phyloP scores from a whole-genome alignment of 2,329 filamentous ascomycete species.

The Aspergillus alliaceus region DNA sequence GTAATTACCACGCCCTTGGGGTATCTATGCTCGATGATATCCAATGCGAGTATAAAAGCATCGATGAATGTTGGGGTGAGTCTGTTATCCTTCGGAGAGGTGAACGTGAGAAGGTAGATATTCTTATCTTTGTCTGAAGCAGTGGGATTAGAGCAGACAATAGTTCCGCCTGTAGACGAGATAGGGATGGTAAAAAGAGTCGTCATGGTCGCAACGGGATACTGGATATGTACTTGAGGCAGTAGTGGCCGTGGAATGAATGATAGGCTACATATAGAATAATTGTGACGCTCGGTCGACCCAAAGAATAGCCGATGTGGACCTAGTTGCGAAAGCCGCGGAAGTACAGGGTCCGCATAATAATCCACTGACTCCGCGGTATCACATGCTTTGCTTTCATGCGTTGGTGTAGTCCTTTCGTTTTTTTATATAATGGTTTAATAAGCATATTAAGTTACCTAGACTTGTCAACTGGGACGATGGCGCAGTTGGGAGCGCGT shows the following conservation, averaged over 20 bases:
- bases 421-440: background rate
- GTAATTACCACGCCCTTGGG: constrained; percentile 74
- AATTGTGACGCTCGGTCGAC: too few relatives aligned
- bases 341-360: background rate
- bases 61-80: constrained; percentile 68
- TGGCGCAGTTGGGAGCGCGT: constrained; percentile 1
- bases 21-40: constrained; percentile 69
- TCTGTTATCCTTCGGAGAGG: constrained; percentile 73
- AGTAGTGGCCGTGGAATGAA: too few relatives aligned
- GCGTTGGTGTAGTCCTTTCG: too few relatives aligned
- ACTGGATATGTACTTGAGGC: background rate
- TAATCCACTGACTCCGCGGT: background rate
- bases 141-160: constrained; percentile 63
- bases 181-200: constrained; percentile 63
- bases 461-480: background rate
- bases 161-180: constrained; percentile 53
- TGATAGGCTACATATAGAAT: background rate
- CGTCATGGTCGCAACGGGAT: constrained; percentile 21
- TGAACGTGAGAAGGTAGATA: constrained; percentile 73
- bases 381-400: background rate
- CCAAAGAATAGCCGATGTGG: background rate
- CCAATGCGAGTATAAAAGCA: constrained; percentile 68
- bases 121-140: constrained; percentile 37
- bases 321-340: background rate
- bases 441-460: too few relatives aligned